Evolutionary conservation across 192 early-diverging fungal genomes (phyloP).

Genomic region (Chytriomyces sp.): DNA sequence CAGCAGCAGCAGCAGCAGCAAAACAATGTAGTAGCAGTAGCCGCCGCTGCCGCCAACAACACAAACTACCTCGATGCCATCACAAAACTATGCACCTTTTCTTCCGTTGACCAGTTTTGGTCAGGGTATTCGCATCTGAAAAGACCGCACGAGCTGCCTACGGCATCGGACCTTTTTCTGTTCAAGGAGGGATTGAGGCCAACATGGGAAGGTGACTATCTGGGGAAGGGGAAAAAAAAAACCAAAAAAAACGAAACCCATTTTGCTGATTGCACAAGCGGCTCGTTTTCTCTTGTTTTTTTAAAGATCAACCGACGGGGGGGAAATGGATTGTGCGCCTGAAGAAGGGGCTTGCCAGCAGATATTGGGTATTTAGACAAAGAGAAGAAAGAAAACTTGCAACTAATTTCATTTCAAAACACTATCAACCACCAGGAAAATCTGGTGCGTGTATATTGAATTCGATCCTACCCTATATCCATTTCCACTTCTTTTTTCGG

Average conservation of each 20-base stretch:
- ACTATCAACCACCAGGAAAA: slow-evolving; percentile 28
- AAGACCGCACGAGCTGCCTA: slow-evolving; percentile 82
- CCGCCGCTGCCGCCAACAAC: slow-evolving; percentile 47
- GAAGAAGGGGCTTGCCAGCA: slow-evolving; percentile 87
- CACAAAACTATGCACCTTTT: slow-evolving; percentile 83
- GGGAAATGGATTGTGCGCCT: slow-evolving; percentile 94
- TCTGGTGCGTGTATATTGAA: slow-evolving; percentile 21
- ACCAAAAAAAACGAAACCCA: not conserved
- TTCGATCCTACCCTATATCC: not conserved
- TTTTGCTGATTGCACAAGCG: not conserved
- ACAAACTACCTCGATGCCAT: slow-evolving; percentile 85
- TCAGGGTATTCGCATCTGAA: slow-evolving; percentile 77
- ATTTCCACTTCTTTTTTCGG: not conserved
- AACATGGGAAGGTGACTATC: slow-evolving; percentile 82
- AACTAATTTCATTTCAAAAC: not conserved
- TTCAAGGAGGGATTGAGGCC: slow-evolving; percentile 92
- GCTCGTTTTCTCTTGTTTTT: slow-evolving; percentile 1
- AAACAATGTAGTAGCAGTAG: not conserved
- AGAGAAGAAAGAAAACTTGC: slow-evolving; percentile 23
- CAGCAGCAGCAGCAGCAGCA: slow-evolving; percentile 7
- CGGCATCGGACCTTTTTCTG: slow-evolving; percentile 89
- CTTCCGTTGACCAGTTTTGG: slow-evolving; percentile 95
- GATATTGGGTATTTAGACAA: slow-evolving; percentile 80
- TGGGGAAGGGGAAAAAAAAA: not conserved
- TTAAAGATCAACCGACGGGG: slow-evolving; percentile 82